Conservation (phyloP, 2,329 filamentous ascomycete species). For the Diaporthe sp. region DNA sequence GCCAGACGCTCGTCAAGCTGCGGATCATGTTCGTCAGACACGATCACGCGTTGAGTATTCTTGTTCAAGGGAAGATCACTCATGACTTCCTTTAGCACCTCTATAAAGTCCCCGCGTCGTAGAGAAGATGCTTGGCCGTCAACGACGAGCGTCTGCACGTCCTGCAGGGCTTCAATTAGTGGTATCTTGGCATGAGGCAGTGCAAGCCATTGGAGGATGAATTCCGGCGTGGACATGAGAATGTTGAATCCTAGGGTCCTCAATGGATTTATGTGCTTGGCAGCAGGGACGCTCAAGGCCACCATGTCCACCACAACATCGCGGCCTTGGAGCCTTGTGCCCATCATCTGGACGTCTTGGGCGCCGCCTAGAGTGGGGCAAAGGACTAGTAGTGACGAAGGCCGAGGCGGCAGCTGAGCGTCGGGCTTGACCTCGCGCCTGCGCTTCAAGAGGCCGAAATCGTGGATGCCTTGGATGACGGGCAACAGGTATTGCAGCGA, state of each 20-base stretch:
- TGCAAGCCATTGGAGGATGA: neutral
- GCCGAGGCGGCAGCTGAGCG: too few relatives aligned
- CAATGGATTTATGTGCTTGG: neutral
- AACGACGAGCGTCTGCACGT: neutral
- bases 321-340: neutral
- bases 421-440: neutral
- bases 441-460: neutral
- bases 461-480: neutral
- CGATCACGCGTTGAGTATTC: neutral
- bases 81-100: neutral
- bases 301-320: neutral
- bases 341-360: too few relatives aligned
- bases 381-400: neutral
- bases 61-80: neutral
- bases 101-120: neutral
- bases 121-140: neutral
- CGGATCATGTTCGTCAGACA: neutral
- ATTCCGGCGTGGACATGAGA: neutral
- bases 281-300: neutral
- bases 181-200: neutral
- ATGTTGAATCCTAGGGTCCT: neutral
- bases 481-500: constrained; percentile 6
- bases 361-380: neutral
- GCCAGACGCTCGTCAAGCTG: neutral
- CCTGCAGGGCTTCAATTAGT: neutral